Conservation (phyloP, 78 protist genomes). For the Dictyostelium firmibasis region DNA sequence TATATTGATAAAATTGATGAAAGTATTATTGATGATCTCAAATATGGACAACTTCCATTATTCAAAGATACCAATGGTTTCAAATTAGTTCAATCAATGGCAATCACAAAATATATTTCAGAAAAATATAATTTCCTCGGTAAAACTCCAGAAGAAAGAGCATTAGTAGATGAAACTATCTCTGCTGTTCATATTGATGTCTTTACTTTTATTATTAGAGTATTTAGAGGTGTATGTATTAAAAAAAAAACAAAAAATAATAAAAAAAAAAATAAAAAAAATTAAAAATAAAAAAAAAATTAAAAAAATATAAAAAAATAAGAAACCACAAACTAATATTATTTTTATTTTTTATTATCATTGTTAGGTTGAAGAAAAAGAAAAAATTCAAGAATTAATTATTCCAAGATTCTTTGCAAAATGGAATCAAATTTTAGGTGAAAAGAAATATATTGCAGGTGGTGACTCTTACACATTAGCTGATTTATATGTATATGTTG, state of each 20-base stretch:
- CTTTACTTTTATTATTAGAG: neutral
- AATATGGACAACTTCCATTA: conserved; percentile 41
- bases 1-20: neutral
- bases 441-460: neutral
- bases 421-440: neutral
- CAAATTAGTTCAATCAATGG: neutral
- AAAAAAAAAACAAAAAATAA: too few relatives aligned
- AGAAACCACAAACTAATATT: neutral
- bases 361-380: neutral
- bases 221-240: neutral
- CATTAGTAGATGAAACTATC: neutral
- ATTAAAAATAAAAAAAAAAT: neutral
- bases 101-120: neutral
- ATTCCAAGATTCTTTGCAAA: neutral
- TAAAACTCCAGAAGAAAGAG: neutral
- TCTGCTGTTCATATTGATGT: neutral
- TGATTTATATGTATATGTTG: neutral
- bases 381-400: neutral
- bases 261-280: too few relatives aligned
- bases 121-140: neutral
- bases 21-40: neutral
- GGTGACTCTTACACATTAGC: neutral
- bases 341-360: neutral
- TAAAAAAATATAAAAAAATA: neutral
- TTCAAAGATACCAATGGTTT: neutral